Percentiles rank a stretch among this genome's conserved stretches.
Conservation (phyloP, 2,329 filamentous ascomycete genomes). For the Alternaria ventricosa region DNA sequence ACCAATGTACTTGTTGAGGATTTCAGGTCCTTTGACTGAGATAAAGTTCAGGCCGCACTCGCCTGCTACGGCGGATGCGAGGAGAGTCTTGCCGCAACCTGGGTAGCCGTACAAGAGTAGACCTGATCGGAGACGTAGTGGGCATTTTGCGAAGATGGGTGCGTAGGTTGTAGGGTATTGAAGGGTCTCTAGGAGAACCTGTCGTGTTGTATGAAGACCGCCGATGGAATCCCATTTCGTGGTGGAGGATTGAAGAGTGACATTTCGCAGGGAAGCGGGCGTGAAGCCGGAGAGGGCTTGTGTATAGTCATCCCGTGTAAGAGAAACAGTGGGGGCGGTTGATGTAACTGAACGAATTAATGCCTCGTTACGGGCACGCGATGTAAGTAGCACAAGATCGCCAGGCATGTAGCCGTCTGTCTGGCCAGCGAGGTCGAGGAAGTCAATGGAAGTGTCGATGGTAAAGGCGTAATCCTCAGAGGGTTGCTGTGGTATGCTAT, state of each 20-base stretch:
- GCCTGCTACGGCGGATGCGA: conserved; percentile 95
- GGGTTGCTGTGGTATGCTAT: conserved; percentile 41
- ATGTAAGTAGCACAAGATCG: conserved; percentile 84
- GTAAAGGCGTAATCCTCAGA: conserved; percentile 64
- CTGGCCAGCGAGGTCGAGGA: conserved; percentile 89
- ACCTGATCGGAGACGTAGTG: conserved; percentile 90
- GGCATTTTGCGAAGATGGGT: conserved; percentile 95
- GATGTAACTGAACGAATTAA: conserved; percentile 79
- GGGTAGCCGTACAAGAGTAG: conserved; percentile 93
- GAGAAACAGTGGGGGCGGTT: conserved; percentile 57
- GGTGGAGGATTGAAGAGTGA: conserved; percentile 89
- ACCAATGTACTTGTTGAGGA: conserved; percentile 98
- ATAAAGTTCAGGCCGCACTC: conserved; percentile 99
- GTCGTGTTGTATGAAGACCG: conserved; percentile 82
- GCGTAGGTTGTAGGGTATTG: conserved; percentile 98
- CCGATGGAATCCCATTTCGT: conserved; percentile 94
- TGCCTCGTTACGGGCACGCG: conserved; percentile 88
- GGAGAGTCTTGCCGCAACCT: conserved; percentile 93
- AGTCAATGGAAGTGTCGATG: conserved; percentile 79
- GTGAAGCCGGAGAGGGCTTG: conserved; percentile 90
- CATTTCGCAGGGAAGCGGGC: conserved; percentile 90
- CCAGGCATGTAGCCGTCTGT: conserved; percentile 99
- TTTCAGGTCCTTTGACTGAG: conserved; percentile 96
- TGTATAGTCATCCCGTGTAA: conserved; percentile 79
- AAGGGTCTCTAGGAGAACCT: conserved; percentile 91